Conservation (phyloP, 2,329 filamentous ascomycete genomes). For the Lasiodiplodia gonubiensis region DNA sequence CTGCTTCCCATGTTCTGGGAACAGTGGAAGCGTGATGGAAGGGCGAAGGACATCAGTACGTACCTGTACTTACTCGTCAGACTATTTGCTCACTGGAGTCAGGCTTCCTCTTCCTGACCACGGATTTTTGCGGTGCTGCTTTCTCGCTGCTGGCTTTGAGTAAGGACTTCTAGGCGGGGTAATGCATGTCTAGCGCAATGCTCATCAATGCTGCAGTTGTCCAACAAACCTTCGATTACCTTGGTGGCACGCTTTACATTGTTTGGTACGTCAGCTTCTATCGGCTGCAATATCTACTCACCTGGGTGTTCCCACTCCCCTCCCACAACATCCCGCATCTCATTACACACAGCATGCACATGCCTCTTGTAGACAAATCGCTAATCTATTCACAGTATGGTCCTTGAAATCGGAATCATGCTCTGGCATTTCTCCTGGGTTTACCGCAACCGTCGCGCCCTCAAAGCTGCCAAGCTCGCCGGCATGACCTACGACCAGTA, state of each 20-base stretch:
- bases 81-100: neutral
- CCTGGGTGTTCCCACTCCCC: too few species aligned
- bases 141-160: conserved; percentile 68
- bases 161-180: conserved; percentile 39
- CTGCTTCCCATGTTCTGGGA: conserved; percentile 67
- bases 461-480: conserved; percentile 57
- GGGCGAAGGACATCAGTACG: conserved; percentile 66
- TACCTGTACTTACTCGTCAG: conserved; percentile 2
- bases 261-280: conserved; percentile 55
- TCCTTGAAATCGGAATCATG: conserved; percentile 67
- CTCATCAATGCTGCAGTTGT: conserved; percentile 51
- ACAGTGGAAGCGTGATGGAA: conserved; percentile 65
- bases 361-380: neutral
- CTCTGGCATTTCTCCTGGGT: conserved; percentile 65
- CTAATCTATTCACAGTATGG: conserved; percentile 48
- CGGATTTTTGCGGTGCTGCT: conserved; percentile 66
- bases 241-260: conserved; percentile 66
- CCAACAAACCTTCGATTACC: conserved; percentile 65
- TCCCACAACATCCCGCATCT: neutral
- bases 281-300: neutral
- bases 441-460: conserved; percentile 59
- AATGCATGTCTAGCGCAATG: too few species aligned
- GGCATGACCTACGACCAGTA: conserved; percentile 64
- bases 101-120: conserved; percentile 62
- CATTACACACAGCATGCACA: too few species aligned